Evolutionary conservation across 75 land plant species (phyloP).

Genomic region (Cryptomeria japonica): DNA sequence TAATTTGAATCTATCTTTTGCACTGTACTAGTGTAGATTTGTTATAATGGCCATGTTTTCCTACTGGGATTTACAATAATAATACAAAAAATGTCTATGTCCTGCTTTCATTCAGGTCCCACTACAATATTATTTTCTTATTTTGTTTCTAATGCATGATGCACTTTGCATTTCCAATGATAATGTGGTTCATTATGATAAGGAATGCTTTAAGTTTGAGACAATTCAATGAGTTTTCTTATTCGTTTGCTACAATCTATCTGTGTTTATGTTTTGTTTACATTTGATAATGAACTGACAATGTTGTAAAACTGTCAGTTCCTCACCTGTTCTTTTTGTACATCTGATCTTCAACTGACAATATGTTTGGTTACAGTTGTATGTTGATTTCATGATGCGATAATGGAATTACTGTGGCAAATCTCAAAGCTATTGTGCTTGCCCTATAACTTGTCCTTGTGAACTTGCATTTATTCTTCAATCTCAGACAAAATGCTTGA

Average conservation of each 20-base stretch:
- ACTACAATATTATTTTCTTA: not conserved
- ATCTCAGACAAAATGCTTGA: no score
- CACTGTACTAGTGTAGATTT: not conserved
- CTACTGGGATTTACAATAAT: not conserved
- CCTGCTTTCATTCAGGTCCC: not conserved
- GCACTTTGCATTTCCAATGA: not conserved
- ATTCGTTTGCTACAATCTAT: no score
- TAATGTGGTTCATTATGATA: not conserved
- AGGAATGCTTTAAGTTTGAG: not conserved
- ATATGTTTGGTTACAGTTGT: no score
- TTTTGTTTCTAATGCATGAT: no score
- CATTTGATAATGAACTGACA: conserved; percentile 5
- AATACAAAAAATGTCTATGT: conserved; percentile 19
- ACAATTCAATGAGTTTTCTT: not conserved
- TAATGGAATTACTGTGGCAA: no score
- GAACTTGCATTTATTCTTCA: no score
- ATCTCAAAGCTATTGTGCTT: no score
- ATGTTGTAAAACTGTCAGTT: not conserved
- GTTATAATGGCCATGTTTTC: not conserved
- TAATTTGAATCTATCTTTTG: not conserved
- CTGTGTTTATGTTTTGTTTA: no score
- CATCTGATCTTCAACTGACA: no score
- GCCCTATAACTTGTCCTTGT: no score
- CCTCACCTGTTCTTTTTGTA: no score
- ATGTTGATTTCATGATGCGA: no score